phyloP scores from a whole-genome alignment of 78 protist genomes.

The Dictyostelium purpureum region DNA sequence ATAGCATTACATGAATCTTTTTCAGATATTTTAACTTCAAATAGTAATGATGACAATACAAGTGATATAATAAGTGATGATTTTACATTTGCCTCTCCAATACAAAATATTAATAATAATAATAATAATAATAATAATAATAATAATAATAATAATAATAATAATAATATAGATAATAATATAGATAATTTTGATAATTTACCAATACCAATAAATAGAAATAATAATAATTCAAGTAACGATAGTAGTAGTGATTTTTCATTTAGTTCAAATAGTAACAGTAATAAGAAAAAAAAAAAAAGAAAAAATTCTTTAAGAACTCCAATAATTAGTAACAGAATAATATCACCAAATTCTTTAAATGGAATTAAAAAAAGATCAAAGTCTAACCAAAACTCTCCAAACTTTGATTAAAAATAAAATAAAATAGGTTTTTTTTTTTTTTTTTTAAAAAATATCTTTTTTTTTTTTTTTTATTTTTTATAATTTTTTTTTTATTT shows the following conservation, averaged over 20 bases:
- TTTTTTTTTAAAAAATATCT: background rate
- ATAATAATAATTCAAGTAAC: background rate
- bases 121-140: background rate
- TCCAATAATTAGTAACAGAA: background rate
- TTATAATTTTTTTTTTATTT: background rate
- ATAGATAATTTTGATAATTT: background rate
- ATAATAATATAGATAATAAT: constrained; percentile 10
- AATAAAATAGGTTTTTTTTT: background rate
- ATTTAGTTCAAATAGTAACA: background rate
- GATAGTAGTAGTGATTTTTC: background rate
- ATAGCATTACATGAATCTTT: constrained; percentile 8
- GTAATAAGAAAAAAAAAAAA: background rate
- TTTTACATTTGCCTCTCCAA: constrained; percentile 5
- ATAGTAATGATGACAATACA: background rate
- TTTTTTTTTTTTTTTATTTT: background rate
- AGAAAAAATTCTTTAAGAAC: constrained; percentile 10
- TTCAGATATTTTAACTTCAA: background rate
- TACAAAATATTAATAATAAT: background rate
- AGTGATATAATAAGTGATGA: background rate
- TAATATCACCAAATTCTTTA: background rate
- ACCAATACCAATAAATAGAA: constrained; percentile 6
- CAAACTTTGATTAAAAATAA: background rate
- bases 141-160: constrained; percentile 30
- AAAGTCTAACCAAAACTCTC: background rate
- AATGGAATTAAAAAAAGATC: background rate